Percentiles rank a stretch among this genome's conserved stretches.
These are phyloP conservation scores for Fusarium penzigii DNA, from an alignment of 2,329 filamentous ascomycete genomes.

Conservation along the genomic window DNA sequence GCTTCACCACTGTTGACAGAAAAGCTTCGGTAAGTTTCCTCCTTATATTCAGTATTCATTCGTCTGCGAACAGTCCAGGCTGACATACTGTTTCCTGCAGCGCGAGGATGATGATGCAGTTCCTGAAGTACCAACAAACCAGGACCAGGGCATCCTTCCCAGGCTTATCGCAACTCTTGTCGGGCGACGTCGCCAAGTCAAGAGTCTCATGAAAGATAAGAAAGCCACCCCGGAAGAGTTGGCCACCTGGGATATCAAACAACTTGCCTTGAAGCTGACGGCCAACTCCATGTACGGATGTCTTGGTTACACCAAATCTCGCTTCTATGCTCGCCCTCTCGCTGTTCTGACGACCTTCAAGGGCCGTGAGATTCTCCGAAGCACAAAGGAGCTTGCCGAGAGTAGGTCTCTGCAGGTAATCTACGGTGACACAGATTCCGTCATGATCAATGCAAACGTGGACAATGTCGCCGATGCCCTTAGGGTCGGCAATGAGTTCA, in stretches of 20 bases:
- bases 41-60: background rate
- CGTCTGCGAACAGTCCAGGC: conserved; percentile 1
- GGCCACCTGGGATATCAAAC: conserved; percentile 97
- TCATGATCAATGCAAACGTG: conserved; percentile 99
- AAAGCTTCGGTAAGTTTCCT: conserved; percentile 60
- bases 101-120: conserved; percentile 80
- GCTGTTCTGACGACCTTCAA: conserved; percentile 97
- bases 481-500: conserved; percentile 92
- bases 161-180: conserved; percentile 91
- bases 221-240: conserved; percentile 82
- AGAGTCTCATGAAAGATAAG: conserved; percentile 95
- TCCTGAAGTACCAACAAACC: conserved; percentile 78
- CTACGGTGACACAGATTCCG: conserved; percentile 97
- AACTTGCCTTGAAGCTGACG: conserved; percentile 92
- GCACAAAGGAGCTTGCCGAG: conserved; percentile 94
- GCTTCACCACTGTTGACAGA: conserved; percentile 95
- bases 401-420: conserved; percentile 90
- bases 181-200: conserved; percentile 84
- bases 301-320: conserved; percentile 92
- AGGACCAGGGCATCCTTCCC: conserved; percentile 83
- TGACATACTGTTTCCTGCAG: conserved; percentile 32
- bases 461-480: conserved; percentile 89
- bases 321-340: conserved; percentile 93
- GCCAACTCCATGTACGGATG: conserved; percentile 99
- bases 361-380: conserved; percentile 93